phyloP scores from a whole-genome alignment of 371 early-diverging fungal species.

The Circinella umbellata region DNA sequence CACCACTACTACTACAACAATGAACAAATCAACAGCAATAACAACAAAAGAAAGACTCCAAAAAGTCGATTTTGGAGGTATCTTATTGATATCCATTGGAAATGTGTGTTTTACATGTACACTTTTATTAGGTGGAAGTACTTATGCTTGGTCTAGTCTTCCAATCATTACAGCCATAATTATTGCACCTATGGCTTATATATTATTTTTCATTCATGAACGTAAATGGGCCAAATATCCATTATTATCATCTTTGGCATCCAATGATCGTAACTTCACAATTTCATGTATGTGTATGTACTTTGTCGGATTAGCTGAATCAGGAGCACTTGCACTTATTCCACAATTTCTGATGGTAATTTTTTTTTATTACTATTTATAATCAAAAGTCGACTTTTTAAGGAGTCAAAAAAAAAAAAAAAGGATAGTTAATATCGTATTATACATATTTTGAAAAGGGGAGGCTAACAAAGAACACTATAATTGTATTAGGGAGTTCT shows the following conservation, averaged over 20 bases:
- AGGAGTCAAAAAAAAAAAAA: background rate
- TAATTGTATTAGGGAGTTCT: background rate
- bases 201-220: constrained; percentile 60
- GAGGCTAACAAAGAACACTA: no score
- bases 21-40: constrained; percentile 7
- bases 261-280: constrained; percentile 34
- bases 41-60: constrained; percentile 36
- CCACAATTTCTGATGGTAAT: constrained; percentile 24
- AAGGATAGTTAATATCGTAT: background rate
- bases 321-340: constrained; percentile 34
- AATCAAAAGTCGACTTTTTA: no score
- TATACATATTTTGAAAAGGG: no score
- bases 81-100: constrained; percentile 48
- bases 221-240: constrained; percentile 64
- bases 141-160: constrained; percentile 62
- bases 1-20: constrained; percentile 17
- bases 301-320: constrained; percentile 31
- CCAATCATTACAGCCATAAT: constrained; percentile 54
- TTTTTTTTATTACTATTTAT: background rate
- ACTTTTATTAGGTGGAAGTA: constrained; percentile 65
- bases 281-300: constrained; percentile 7
- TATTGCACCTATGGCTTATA: constrained; percentile 43
- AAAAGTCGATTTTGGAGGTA: constrained; percentile 69
- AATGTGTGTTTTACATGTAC: constrained; percentile 61
- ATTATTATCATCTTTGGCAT: constrained; percentile 53